A percentile compares a stretch with the other conserved stretches of the same genome.
These are phyloP conservation scores for Wickerhamomyces alni DNA, from an alignment of 805 yeast genomes.

Conservation along the genomic window DNA sequence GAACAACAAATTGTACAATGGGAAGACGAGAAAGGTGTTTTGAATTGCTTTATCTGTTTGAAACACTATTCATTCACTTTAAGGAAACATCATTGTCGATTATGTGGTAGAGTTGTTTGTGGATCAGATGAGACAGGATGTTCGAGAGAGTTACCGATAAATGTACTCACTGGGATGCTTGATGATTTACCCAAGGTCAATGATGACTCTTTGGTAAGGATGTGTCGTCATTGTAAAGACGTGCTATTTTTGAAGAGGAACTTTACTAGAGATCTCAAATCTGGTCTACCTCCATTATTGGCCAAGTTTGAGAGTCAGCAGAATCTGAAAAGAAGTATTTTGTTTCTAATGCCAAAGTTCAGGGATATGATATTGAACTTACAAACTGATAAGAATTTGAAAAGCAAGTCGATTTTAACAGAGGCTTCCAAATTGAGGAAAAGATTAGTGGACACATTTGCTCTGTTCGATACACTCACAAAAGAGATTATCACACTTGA, in stretches of 20 bases:
- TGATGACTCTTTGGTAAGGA: constrained; percentile 36
- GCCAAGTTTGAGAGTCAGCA: constrained; percentile 35
- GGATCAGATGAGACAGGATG: constrained; percentile 59
- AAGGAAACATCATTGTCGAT: constrained; percentile 86
- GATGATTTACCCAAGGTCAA: constrained; percentile 15
- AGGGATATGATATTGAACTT: constrained; percentile 30
- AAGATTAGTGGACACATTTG: constrained; percentile 42
- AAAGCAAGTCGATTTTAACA: constrained; percentile 23
- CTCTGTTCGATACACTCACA: constrained; percentile 43
- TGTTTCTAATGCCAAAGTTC: constrained; percentile 36
- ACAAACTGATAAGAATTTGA: constrained; percentile 26
- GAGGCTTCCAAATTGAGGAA: constrained; percentile 37
- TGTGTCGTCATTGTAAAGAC: constrained; percentile 68
- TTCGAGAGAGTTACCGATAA: constrained; percentile 63
- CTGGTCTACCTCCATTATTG: constrained; percentile 31
- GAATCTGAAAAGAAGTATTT: constrained; percentile 32
- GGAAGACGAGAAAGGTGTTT: constrained; percentile 47
- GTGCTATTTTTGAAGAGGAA: constrained; percentile 51
- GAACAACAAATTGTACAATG: constrained; percentile 55
- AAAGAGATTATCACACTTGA: constrained; percentile 34
- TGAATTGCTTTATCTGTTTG: constrained; percentile 60
- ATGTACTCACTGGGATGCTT: constrained; percentile 12
- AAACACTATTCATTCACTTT: constrained; percentile 47
- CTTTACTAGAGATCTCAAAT: constrained; percentile 33
- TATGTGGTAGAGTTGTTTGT: constrained; percentile 83